Conservation (phyloP, 148 eudicot species). For the Fagopyrum homotropicum region DNA sequence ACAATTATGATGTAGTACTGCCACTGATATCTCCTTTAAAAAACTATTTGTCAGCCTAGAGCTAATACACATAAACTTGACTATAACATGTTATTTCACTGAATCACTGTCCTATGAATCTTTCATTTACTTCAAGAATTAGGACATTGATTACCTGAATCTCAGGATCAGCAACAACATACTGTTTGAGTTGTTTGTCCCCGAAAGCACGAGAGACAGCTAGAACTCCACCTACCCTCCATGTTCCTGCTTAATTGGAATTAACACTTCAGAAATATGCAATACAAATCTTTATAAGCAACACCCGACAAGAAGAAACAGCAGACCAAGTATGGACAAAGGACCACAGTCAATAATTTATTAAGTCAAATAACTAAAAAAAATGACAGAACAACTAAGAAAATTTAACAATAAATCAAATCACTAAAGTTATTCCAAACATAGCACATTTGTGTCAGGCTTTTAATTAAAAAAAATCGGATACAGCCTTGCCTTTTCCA, state of each 20-base stretch:
- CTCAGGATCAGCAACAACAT: slow-evolving; percentile 71
- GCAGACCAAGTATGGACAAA: neutral
- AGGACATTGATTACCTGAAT: slow-evolving; percentile 38
- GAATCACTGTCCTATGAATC: neutral
- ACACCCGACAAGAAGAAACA: neutral
- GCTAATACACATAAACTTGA: neutral
- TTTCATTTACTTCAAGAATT: neutral
- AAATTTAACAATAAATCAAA: too few species aligned
- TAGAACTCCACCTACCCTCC: slow-evolving; percentile 91
- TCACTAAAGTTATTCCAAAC: too few species aligned
- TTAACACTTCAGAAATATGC: neutral
- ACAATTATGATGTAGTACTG: neutral
- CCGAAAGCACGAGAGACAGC: slow-evolving; percentile 83
- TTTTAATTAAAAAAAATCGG: too few species aligned
- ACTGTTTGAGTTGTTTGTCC: slow-evolving; percentile 55
- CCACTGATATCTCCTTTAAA: neutral
- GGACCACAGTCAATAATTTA: neutral
- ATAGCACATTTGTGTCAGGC: too few species aligned
- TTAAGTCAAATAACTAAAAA: neutral
- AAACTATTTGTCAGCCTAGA: neutral
- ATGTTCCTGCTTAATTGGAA: slow-evolving; percentile 50
- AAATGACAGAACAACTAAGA: neutral
- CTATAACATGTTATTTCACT: neutral
- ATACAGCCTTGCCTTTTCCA: too few species aligned
- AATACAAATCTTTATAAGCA: neutral